Conservation (phyloP, 129 eudicot species). For the Silybum marianum region DNA sequence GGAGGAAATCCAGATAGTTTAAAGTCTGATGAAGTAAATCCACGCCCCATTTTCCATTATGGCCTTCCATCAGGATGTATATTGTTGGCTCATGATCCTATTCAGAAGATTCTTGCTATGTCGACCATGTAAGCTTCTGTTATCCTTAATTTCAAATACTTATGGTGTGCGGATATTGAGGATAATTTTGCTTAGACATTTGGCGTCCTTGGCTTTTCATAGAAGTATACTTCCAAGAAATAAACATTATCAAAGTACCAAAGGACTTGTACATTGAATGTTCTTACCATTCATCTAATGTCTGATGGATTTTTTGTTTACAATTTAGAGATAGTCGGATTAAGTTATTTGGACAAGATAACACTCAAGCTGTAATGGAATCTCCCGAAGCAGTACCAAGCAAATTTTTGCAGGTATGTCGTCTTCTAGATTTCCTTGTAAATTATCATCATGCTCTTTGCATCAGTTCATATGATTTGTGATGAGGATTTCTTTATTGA, state of each 20-base stretch:
- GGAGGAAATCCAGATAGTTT: constrained; percentile 58
- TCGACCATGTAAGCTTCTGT: constrained; percentile 66
- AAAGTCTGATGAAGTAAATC: constrained; percentile 74
- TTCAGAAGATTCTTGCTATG: constrained; percentile 82
- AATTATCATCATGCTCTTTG: constrained; percentile 15
- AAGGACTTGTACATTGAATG: neutral
- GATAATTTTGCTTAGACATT: neutral
- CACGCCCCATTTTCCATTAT: constrained; percentile 77
- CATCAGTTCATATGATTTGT: neutral
- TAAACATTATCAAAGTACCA: neutral
- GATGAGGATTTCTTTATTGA: neutral
- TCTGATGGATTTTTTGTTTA: constrained; percentile 6
- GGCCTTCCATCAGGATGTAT: constrained; percentile 80
- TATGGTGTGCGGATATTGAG: neutral
- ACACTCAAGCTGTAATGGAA: constrained; percentile 76
- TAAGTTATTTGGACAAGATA: constrained; percentile 84
- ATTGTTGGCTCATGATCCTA: constrained; percentile 67
- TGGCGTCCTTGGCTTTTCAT: neutral
- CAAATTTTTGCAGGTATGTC: constrained; percentile 73
- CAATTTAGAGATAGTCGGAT: constrained; percentile 77
- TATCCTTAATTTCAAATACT: constrained; percentile 3
- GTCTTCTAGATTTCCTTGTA: neutral
- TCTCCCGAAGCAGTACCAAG: constrained; percentile 65
- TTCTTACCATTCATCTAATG: constrained; percentile 12
- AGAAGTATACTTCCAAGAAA: neutral